Evolutionary conservation across 495 filamentous ascomycete species (phyloP), one percentile per base, ranked within the genome.

Genomic region (Aspergillus diversus): DNA sequence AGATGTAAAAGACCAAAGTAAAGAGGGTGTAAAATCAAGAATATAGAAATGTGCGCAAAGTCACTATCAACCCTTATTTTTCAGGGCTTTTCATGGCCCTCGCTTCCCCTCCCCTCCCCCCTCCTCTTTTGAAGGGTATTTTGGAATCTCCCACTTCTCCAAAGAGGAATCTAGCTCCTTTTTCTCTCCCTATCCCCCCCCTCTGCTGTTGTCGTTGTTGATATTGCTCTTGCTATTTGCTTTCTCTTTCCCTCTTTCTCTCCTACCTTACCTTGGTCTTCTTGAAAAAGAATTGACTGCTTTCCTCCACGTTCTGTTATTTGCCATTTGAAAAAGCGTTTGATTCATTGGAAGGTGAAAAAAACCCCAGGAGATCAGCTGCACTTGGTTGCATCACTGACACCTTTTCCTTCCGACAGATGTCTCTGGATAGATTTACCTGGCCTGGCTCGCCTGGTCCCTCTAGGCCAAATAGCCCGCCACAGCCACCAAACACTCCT

Each of bases 221-320:
- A 31, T 16, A 5, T 34, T 54, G 21, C 8, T 43, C 11, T 43
- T 12, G 39, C 48, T 51, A 9, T 51, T 32, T 54, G 27, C 33
- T 56, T 56, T 43, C 35, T 57, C 32, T 50, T 21, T 50, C 43
- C 16, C 16, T 51, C 43, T 47, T 33, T 58, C 16, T 58, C 17
- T 50, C 47, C 47, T 50, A 15, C 54, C 13, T 42, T 31, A 9
- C 35, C 21, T 31, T 58, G 16, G 17, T 59, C n/a, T 27, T 48
- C 21, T 47, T 58, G 15, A 17, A 7, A 4, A 43, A 43, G 39
- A 4, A 43, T 43, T 43, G 39, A 43, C 39, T 8, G 39, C 33
- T 58, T 11, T 34, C 13, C 34, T 4, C 34, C 13, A 54, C 15
- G 11, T 21, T 16, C 27, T 16, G 27, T 54, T 34, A 12, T 32